Base-by-base conservation (phyloP, 306 rosid species). In the Vachellia collinsii region DNA sequence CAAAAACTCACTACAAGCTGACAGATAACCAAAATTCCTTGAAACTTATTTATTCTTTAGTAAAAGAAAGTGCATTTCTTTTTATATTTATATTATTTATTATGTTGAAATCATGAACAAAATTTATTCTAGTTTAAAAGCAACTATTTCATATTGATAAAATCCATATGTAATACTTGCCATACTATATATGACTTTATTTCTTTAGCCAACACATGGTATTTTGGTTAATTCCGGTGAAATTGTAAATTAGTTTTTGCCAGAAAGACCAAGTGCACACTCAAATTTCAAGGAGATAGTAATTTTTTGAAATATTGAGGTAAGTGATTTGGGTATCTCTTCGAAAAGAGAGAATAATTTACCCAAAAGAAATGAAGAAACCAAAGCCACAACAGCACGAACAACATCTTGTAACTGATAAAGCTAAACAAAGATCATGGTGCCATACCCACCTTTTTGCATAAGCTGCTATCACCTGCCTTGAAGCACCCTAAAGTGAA, bases 401-500 rank as follows among this genome's bases (percentile, higher is more conserved):
- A 25, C 36, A 82, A 14, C 56, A 50, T 16, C 19, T 58, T 29
- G 13, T 51, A 62, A 38, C 79, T 39, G n/a, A 70, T 8, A 76
- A 70, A 48, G 19, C 81, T 22, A 82, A 50, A 36, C 13, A 64
- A 50, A 20, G 74, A 72, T 58, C 65, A 82, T n/a, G 80, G 66
- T 42, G 48, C 22, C 58, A 56, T 64, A 59, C 67, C n/a, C 74
- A 79, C 86, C 80, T 83, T 78, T 56, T 63, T 3, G 58, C 48
- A 70, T 11, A 42, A 54, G 75, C 58, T 42, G 65, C 70, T 53
- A 63, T 91, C 94, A 93, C 87, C 88, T 88, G 78, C 93, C 87
- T 83, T 89, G 94, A 81, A 87, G 75, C 82, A 90, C 84, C 88
- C 92, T 88, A 82, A 91, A 93, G 81, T 93, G 88, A 81, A 93